Evolutionary conservation across 345 rosid species (phyloP), one percentile per base, ranked within the genome.

Genomic region (Corymbia maculata): DNA sequence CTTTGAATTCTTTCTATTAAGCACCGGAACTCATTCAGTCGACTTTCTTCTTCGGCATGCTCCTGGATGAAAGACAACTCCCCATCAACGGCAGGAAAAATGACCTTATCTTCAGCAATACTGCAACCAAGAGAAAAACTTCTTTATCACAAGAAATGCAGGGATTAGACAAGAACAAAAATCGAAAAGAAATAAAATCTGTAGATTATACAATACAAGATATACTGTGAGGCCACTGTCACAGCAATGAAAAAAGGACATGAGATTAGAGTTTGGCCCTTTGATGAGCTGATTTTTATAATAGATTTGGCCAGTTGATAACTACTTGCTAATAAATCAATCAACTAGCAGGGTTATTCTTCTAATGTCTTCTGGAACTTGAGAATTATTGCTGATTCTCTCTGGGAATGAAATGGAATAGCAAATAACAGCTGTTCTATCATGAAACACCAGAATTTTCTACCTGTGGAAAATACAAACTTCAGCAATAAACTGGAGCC

Each of bases 391-490:
- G 42, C 26, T 30, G 9, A 85, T 47, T 28, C 36, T 55, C 57
- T 47, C 87, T 36, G 28, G 30, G 30, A 55, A 17, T 45, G 32
- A 86, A 59, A 86, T 52, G 45, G 32, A 49, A 17, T 47, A 85
- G 88, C 21, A 36, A 50, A 51, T 14, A 36, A 19, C 57, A 45
- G 82, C 26, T 17, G 30, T 44, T 30, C 16, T 26, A 87, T 49
- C 11, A 47, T 49, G 22, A 22, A 87, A 52, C 19, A 88, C 19
- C 51, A 75, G 55, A 90, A 87, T 49, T 26, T 89, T 70, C 44
- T 95, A 95, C 99, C 98, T 94, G 92, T 96, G 99, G 90, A 93
- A 97, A 90, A 96, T 96, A 94, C 97, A 95, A 87, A 97, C 95
- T 93, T 97, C 98, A 50, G 98, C 97, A 92, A 96, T 93, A 88